A percentile compares a stretch with the other conserved stretches of the same genome.
Evolutionary conservation across 139 green algal species (phyloP).

Genomic region (Prasinococcaceae sp.): DNA sequence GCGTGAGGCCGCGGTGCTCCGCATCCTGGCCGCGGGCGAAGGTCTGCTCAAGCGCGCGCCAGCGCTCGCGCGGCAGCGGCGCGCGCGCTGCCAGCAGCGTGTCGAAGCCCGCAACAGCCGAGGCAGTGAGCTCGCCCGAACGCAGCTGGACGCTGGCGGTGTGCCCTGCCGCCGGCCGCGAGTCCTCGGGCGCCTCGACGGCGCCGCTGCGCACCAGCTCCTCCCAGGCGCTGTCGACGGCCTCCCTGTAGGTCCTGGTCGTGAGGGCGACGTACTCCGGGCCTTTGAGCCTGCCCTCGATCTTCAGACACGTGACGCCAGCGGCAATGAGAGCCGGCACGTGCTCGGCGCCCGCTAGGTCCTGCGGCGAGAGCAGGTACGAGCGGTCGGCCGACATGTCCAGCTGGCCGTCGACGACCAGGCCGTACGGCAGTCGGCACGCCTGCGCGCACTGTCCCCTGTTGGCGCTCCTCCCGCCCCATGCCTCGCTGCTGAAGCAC

Average conservation of each 20-base stretch:
- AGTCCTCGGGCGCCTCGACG: too few species aligned
- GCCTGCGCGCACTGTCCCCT: slow-evolving; percentile 69
- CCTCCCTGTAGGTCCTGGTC: slow-evolving; percentile 34
- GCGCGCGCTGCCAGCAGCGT: too few species aligned
- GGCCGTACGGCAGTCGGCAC: slow-evolving; percentile 57
- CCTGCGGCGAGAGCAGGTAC: slow-evolving; percentile 64
- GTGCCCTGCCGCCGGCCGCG: too few species aligned
- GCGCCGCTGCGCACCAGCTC: too few species aligned
- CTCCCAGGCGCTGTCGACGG: slow-evolving; percentile 59
- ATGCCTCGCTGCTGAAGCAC: slow-evolving; percentile 65
- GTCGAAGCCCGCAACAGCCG: too few species aligned
- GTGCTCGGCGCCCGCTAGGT: slow-evolving; percentile 46
- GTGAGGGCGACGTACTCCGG: slow-evolving; percentile 72
- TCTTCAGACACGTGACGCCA: slow-evolving; percentile 69
- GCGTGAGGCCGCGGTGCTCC: slow-evolving; percentile 37
- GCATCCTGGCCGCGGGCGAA: slow-evolving; percentile 68
- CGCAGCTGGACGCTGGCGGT: too few species aligned
- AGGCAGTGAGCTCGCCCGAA: too few species aligned
- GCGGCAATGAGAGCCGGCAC: slow-evolving; percentile 53
- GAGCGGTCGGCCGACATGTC: slow-evolving; percentile 41
- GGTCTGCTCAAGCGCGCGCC: slow-evolving; percentile 42
- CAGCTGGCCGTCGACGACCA: slow-evolving; percentile 50
- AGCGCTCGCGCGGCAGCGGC: too few species aligned
- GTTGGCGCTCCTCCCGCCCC: slow-evolving; percentile 68
- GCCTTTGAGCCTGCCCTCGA: slow-evolving; percentile 69